These are phyloP conservation scores for Durotheca rogersii DNA, from an alignment of 495 filamentous ascomycete species.

Conservation along the genomic window DNA sequence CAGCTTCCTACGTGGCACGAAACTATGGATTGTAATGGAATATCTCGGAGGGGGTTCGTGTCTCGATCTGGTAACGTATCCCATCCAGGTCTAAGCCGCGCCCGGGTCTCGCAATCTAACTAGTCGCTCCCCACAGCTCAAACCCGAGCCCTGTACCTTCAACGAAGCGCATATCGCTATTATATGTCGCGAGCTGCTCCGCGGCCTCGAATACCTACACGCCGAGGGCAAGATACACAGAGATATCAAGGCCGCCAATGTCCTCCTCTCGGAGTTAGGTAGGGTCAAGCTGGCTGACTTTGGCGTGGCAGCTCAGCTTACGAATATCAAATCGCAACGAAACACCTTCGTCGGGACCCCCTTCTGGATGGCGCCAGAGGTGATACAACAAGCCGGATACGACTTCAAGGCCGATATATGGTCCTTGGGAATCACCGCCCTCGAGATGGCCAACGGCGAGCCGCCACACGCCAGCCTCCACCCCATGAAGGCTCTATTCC, in stretches of 20 bases:
- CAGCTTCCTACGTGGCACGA: conserved; percentile 89
- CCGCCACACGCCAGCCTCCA: conserved; percentile 88
- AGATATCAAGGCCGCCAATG: conserved; percentile 96
- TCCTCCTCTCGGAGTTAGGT: conserved; percentile 81
- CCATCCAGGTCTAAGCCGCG: background rate
- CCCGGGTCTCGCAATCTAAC: conserved; percentile 13
- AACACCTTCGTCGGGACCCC: conserved; percentile 99
- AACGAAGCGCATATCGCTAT: conserved; percentile 91
- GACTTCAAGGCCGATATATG: conserved; percentile 98
- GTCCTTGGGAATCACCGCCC: conserved; percentile 94
- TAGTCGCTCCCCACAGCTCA: conserved; percentile 60
- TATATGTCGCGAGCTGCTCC: conserved; percentile 85
- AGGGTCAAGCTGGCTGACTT: conserved; percentile 98
- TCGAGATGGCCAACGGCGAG: conserved; percentile 90
- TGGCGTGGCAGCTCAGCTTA: conserved; percentile 93
- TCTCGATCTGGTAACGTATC: conserved; percentile 71
- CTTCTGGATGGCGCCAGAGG: conserved; percentile 99
- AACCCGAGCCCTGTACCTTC: conserved; percentile 91
- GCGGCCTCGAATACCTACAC: conserved; percentile 91
- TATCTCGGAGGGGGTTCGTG: conserved; percentile 92
- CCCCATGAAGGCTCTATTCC: conserved; percentile 98
- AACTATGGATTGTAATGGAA: conserved; percentile 99
- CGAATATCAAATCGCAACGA: conserved; percentile 95
- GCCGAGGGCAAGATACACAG: conserved; percentile 94
- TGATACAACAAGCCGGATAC: conserved; percentile 95